These are phyloP conservation scores for Cladophialophora chaetospira DNA, from an alignment of 2,329 filamentous ascomycete genomes.

Conservation along the genomic window DNA sequence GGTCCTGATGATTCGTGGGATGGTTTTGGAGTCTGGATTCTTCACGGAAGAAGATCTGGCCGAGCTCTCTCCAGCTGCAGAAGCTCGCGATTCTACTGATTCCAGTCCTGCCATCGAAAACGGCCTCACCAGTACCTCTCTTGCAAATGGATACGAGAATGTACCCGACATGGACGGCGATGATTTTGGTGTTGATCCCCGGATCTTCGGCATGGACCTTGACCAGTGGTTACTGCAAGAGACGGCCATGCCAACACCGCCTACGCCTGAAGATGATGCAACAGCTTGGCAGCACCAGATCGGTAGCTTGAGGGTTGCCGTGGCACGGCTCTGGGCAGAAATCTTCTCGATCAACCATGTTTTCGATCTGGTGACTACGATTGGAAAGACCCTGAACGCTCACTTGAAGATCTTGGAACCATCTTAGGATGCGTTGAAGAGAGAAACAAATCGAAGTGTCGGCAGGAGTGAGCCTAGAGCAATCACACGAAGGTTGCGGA, in stretches of 20 bases:
- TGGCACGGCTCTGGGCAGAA: conserved; percentile 37
- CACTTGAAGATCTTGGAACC: conserved; percentile 8
- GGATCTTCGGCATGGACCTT: neutral
- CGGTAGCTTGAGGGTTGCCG: conserved; percentile 11
- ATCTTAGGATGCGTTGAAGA: too few species aligned
- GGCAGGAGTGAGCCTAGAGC: too few species aligned
- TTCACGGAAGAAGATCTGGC: conserved; percentile 1
- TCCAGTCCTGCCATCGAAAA: neutral
- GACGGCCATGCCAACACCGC: neutral
- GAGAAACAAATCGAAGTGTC: too few species aligned
- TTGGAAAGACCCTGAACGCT: conserved; percentile 12
- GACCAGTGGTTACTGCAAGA: neutral
- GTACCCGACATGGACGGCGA: too few species aligned
- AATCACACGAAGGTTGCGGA: too few species aligned
- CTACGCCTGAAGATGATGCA: neutral
- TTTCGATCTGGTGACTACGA: conserved; percentile 27
- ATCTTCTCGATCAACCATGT: conserved; percentile 48
- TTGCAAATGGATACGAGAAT: too few species aligned
- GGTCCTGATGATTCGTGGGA: conserved; percentile 7
- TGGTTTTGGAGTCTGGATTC: conserved; percentile 5
- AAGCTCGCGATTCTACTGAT: neutral
- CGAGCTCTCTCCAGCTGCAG: neutral
- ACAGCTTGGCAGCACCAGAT: conserved; percentile 7
- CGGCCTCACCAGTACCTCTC: too few species aligned
- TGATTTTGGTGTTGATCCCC: neutral